phyloP scores from a whole-genome alignment of 768 basidiomycete species.

The Kwoniella sp. region DNA sequence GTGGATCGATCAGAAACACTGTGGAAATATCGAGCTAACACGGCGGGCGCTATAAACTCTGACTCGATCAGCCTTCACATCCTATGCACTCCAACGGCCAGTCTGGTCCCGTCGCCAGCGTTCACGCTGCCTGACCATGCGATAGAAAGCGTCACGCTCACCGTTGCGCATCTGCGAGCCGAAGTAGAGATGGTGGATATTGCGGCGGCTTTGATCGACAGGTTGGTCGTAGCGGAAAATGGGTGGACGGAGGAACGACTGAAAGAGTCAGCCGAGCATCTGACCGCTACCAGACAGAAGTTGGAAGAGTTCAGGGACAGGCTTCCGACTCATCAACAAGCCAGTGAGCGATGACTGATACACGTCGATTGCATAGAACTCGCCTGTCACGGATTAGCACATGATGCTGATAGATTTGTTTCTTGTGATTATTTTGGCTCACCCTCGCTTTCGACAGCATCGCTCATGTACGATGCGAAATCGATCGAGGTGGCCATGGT shows the following conservation, averaged over 20 bases:
- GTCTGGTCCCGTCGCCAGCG: slow-evolving; percentile 6
- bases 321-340: neutral
- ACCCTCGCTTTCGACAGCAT: no score
- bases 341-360: no score
- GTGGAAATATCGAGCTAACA: no score
- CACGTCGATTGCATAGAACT: no score
- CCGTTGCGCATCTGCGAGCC: neutral
- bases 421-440: no score
- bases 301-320: slow-evolving; percentile 1
- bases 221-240: neutral
- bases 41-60: no score
- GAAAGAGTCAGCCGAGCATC: neutral
- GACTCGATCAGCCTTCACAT: slow-evolving; percentile 11
- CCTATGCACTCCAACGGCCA: neutral
- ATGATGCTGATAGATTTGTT: no score
- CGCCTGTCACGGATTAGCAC: no score
- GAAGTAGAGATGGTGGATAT: neutral
- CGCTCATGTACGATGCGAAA: slow-evolving; percentile 1
- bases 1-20: no score
- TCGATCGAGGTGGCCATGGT: neutral
- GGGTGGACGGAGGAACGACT: neutral
- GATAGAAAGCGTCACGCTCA: neutral
- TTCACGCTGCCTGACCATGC: neutral
- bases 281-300: neutral
- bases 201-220: neutral